Conservation (phyloP, 129 eudicot species). For the Flaveria robusta region DNA sequence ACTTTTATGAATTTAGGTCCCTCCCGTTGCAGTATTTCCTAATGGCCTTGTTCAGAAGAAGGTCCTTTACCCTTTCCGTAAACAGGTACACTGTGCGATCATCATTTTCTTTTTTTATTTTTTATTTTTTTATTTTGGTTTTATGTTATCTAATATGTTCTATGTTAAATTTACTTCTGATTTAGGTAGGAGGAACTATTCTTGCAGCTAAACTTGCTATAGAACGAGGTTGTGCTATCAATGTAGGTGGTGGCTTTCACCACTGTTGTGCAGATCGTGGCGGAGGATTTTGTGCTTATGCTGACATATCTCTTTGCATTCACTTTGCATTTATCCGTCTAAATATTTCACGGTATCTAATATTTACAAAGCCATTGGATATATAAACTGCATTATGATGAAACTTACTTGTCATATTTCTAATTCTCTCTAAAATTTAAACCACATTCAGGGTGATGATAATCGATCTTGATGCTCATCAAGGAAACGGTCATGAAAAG, state of each 20-base stretch:
- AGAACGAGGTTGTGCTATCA: conserved; percentile 93
- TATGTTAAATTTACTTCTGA: background rate
- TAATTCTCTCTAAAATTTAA: conserved; percentile 8
- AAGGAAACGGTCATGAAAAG: conserved; percentile 94
- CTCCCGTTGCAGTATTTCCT: conserved; percentile 82
- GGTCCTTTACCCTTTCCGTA: conserved; percentile 80
- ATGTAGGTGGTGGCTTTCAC: conserved; percentile 98
- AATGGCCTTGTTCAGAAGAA: conserved; percentile 74
- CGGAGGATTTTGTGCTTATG: conserved; percentile 95
- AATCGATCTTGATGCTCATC: conserved; percentile 97
- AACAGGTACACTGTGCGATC: conserved; percentile 54
- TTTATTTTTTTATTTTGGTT: background rate
- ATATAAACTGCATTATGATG: background rate
- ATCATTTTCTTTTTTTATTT: background rate
- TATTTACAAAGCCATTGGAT: conserved; percentile 18
- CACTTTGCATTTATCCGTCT: conserved; percentile 72
- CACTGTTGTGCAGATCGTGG: conserved; percentile 83
- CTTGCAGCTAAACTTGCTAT: conserved; percentile 92
- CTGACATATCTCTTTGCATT: conserved; percentile 90
- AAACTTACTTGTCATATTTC: conserved; percentile 1
- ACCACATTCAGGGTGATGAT: conserved; percentile 71
- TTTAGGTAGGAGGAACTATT: conserved; percentile 89
- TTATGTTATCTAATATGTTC: background rate
- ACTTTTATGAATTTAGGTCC: conserved; percentile 50
- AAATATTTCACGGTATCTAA: conserved; percentile 63